Base-by-base conservation (phyloP, 306 rosid genomes). In the Gastrolobium bilobum region DNA sequence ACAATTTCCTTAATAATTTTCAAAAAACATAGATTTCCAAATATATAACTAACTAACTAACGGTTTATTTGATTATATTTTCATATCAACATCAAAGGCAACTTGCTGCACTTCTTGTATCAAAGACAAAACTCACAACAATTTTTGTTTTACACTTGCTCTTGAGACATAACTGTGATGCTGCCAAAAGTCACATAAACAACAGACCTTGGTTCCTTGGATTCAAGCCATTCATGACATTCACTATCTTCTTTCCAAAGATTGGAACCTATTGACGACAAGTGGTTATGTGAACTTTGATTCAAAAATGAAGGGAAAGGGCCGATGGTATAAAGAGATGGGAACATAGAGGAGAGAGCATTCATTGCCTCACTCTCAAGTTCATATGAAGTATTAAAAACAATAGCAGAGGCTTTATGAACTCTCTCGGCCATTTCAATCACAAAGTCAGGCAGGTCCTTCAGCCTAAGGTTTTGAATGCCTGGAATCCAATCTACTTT, bases 101-200 rank as follows among this genome's bases (percentile, higher is more conserved):
- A n/a, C n/a, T n/a, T n/a, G n/a, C n/a, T n/a, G n/a, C n/a, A n/a
- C n/a, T n/a, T n/a, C n/a, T n/a, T n/a, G n/a, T n/a, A n/a, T n/a
- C n/a, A n/a, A n/a, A n/a, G n/a, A n/a, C n/a, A n/a, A n/a, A n/a
- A n/a, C n/a, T n/a, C n/a, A n/a, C n/a, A n/a, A n/a, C n/a, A n/a
- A n/a, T n/a, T n/a, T n/a, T n/a, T n/a, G n/a, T n/a, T n/a, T n/a
- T n/a, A n/a, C n/a, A n/a, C n/a, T 72, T 72, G 20, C 20, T 54
- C 77, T 0, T 13, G 1, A 10, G 53, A 10, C 66, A 72, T 72
- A 72, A 72, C 53, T 6, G 65, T 54, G 1, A 26, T 72, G 65
- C 77, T 72, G 0, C 77, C 77, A 39, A 72, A 72, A 39, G 54
- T 71, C 6, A 71, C 76, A 71, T 71, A 71, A 37, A 71, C 51